phyloP scores from a whole-genome alignment of 768 basidiomycete genomes.

The Phallus indusiatus region DNA sequence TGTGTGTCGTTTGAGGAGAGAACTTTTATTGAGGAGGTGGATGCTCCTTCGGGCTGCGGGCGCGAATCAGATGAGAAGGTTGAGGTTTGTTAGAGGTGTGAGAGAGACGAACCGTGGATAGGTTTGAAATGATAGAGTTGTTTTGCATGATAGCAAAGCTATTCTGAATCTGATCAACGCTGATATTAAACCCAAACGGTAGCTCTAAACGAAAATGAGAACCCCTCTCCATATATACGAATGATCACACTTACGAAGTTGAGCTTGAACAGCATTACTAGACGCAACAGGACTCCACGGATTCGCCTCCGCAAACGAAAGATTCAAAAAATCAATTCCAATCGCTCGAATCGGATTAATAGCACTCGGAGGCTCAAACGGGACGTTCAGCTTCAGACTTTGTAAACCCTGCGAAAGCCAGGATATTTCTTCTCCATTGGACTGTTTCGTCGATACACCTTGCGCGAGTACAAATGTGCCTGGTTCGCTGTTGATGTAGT shows the following conservation, averaged over 20 bases:
- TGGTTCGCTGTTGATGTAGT: constrained; percentile 54
- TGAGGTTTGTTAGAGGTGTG: not conserved
- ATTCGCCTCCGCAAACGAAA: constrained; percentile 41
- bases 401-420: constrained; percentile 60
- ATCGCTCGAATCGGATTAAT: constrained; percentile 62
- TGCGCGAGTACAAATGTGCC: constrained; percentile 47
- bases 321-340: constrained; percentile 46
- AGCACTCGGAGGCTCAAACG: constrained; percentile 40
- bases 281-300: constrained; percentile 52
- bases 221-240: too few species aligned
- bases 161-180: constrained; percentile 54
- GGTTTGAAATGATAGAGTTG: constrained; percentile 41
- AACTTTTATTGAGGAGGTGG: constrained; percentile 49
- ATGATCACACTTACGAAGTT: constrained; percentile 32
- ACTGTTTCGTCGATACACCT: constrained; percentile 49
- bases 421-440: constrained; percentile 45
- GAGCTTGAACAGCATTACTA: constrained; percentile 51
- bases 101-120: constrained; percentile 39
- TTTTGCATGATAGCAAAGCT: constrained; percentile 52
- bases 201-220: constrained; percentile 33
- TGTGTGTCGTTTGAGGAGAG: constrained; percentile 43
- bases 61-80: not conserved
- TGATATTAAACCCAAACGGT: constrained; percentile 60
- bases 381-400: constrained; percentile 49
- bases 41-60: constrained; percentile 48